These are phyloP conservation scores for Xylaria sp. DNA, from an alignment of 2,329 filamentous ascomycete species.

Conservation along the genomic window DNA sequence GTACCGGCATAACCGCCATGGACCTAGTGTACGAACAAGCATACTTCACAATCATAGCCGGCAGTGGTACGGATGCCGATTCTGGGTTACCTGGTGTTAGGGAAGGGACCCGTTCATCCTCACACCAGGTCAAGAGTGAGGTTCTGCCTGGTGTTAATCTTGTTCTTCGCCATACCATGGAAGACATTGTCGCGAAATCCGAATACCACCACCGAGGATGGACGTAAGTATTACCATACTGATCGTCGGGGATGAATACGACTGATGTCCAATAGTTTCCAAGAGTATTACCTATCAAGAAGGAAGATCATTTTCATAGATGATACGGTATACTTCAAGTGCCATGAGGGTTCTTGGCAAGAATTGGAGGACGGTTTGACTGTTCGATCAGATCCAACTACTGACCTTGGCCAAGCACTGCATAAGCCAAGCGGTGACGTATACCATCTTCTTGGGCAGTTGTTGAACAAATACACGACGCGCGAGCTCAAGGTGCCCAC, in stretches of 20 bases:
- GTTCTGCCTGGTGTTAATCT: conserved; percentile 36
- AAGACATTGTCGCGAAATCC: conserved; percentile 36
- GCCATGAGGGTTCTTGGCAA: conserved; percentile 33
- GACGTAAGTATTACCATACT: conserved; percentile 35
- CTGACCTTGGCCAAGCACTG: conserved; percentile 33
- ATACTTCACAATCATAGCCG: conserved; percentile 39
- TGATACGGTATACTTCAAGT: conserved; percentile 40
- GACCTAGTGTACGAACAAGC: conserved; percentile 41
- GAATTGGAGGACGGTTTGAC: conserved; percentile 38
- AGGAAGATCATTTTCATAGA: conserved; percentile 40
- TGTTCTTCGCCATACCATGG: conserved; percentile 38
- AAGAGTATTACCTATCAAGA: conserved; percentile 42
- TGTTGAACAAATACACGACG: conserved; percentile 40
- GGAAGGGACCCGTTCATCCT: conserved; percentile 31
- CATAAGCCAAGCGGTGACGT: conserved; percentile 39
- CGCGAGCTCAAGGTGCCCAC: conserved; percentile 35
- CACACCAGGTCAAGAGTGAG: conserved; percentile 29
- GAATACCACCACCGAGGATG: conserved; percentile 39
- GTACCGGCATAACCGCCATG: conserved; percentile 39
- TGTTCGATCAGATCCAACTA: conserved; percentile 31
- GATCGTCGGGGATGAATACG: background rate
- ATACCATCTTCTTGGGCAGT: conserved; percentile 39
- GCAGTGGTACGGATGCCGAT: conserved; percentile 36
- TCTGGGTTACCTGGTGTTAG: conserved; percentile 37
- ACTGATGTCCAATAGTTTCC: conserved; percentile 33